phyloP scores from a whole-genome alignment of 2,329 filamentous ascomycete genomes.

The Meredithiella fracta region DNA sequence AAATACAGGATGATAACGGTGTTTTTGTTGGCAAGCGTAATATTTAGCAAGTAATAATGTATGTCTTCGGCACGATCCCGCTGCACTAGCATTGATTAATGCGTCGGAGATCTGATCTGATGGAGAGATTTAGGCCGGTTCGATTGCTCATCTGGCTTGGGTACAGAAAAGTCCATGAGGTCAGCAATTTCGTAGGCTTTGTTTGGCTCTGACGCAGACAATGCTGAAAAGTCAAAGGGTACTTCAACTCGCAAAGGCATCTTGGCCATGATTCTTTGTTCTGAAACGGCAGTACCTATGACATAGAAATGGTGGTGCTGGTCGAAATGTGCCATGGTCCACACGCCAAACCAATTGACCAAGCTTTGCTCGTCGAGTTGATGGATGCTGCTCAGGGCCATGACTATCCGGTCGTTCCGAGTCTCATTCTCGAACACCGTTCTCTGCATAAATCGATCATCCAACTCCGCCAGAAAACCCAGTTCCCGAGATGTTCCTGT shows the following conservation, averaged over 20 bases:
- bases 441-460: no score
- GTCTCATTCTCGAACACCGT: no score
- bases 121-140: no score
- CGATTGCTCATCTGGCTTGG: neutral
- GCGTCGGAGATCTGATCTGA: no score
- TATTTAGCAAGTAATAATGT: neutral
- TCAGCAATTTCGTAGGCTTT: constrained; percentile 11
- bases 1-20: neutral
- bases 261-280: constrained; percentile 9
- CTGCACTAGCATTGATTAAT: no score
- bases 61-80: neutral
- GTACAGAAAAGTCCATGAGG: neutral
- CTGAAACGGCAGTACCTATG: constrained; percentile 28
- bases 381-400: constrained; percentile 32
- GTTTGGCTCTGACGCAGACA: constrained; percentile 25
- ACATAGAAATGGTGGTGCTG: constrained; percentile 38
- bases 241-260: constrained; percentile 8
- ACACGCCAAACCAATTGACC: constrained; percentile 46
- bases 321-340: constrained; percentile 34
- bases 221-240: constrained; percentile 20
- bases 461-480: no score
- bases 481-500: no score
- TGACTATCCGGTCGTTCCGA: constrained; percentile 1
- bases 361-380: constrained; percentile 45
- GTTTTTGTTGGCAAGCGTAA: neutral